phyloP scores from a whole-genome alignment of 2,329 filamentous ascomycete species.

The Clarireedia monteithiana region DNA sequence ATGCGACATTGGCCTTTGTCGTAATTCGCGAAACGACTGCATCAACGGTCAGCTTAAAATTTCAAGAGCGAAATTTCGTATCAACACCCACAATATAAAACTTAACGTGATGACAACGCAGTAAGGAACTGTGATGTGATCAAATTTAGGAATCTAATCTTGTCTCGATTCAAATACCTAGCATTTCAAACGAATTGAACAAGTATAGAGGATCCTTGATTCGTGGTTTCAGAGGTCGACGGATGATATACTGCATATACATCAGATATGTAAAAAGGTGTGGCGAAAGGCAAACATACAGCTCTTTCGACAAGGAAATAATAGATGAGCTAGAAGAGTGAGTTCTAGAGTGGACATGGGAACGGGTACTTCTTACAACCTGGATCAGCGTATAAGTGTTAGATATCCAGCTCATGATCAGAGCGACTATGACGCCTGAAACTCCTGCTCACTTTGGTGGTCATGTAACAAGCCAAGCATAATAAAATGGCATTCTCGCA shows the following conservation, averaged over 20 bases:
- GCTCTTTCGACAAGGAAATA: slow-evolving; percentile 58
- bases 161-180: slow-evolving; percentile 29
- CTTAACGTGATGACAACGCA: slow-evolving; percentile 44
- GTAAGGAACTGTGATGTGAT: slow-evolving; percentile 27
- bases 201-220: slow-evolving; percentile 49
- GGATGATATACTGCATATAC: slow-evolving; percentile 38
- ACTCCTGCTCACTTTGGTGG: slow-evolving; percentile 45
- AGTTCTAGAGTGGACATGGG: neutral
- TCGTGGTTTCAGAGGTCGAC: slow-evolving; percentile 43
- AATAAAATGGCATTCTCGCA: slow-evolving; percentile 53
- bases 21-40: slow-evolving; percentile 45
- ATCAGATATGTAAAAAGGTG: neutral
- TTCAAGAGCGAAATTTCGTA: neutral
- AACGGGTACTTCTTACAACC: too few relatives aligned
- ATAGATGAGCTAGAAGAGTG: slow-evolving; percentile 41
- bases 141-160: neutral
- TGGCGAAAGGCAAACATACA: slow-evolving; percentile 27
- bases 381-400: neutral
- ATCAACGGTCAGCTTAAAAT: neutral
- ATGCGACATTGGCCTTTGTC: slow-evolving; percentile 51
- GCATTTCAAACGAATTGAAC: slow-evolving; percentile 53
- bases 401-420: neutral
- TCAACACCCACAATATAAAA: slow-evolving; percentile 46
- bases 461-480: slow-evolving; percentile 54
- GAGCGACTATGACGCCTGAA: neutral